Base-by-base conservation (phyloP, 73 alveolate genomes). In the Stentor roeselii region DNA sequence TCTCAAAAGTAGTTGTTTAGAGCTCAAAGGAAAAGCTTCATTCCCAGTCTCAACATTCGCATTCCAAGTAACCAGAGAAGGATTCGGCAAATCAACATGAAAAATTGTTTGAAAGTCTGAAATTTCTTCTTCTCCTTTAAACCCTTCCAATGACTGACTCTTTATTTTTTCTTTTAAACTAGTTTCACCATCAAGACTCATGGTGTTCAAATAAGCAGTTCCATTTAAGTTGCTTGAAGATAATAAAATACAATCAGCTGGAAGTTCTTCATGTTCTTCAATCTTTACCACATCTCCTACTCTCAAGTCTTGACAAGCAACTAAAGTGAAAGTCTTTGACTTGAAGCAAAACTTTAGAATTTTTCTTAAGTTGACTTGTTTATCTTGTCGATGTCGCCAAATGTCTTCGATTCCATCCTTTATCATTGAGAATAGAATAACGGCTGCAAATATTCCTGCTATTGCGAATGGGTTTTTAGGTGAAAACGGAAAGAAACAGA, bases 331-430 rank as follows among this genome's bases (percentile, higher is more conserved):
- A n/a, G 37, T 67, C 34, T 67, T 67, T 50, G 6, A 6, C 6
- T 60, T 88, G 27, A 60, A 31, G 38, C 86, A 31, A 32, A 80
- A 35, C 15, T 31, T 80, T 50, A 42, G 39, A 32, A 89, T 76
- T 76, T 60, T 83, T 1, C 84, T 3, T 50, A 89, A 87, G 83
- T 92, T 92, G 36, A 91, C 83, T 82, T 87, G 92, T 38, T 78
- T 76, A 75, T 93, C 98, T 2, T 91, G 84, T 50, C 67, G 82
- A 78, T 88, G 91, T 76, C 98, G 76, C 60, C 76, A 32, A 39
- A 59, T 67, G 60, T 90, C 99, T 92, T 97, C 99, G 32, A 87
- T 82, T 27, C 95, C 97, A 84, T 97, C 99, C 85, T 97, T 97
- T 27, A 97, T 78, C 99, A 96, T 96, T 42, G 99, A 92, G 80